Percentiles rank a stretch among this genome's conserved stretches.
Evolutionary conservation across 2,329 filamentous ascomycete species (phyloP).

Genomic region (Fusarium penzigii): DNA sequence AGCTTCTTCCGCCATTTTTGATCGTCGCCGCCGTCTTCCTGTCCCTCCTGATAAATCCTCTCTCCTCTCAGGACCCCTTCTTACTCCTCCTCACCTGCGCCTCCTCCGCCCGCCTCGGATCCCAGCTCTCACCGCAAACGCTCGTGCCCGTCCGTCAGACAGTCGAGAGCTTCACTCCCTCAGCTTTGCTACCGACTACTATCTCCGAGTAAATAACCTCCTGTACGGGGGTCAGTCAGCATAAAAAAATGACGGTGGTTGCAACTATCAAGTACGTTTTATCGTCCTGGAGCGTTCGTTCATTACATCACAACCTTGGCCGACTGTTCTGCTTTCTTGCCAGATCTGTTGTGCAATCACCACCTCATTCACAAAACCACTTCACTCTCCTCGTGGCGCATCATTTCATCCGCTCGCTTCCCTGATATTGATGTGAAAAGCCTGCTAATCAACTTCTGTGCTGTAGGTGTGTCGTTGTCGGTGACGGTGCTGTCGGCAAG

Average conservation of each 20-base stretch:
- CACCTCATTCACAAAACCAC: too few species aligned
- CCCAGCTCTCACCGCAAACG: slow-evolving; percentile 18
- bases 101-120: slow-evolving; percentile 17
- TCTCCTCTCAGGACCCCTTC: slow-evolving; percentile 5
- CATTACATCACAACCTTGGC: too few species aligned
- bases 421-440: background rate
- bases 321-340: too few species aligned
- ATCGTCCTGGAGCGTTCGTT: too few species aligned
- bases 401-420: background rate
- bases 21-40: slow-evolving; percentile 6
- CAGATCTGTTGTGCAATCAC: too few species aligned
- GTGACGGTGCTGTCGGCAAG: slow-evolving; percentile 99
- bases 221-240: slow-evolving; percentile 40
- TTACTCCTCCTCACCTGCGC: slow-evolving; percentile 15
- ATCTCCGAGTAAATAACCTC: slow-evolving; percentile 33
- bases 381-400: slow-evolving; percentile 12
- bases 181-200: slow-evolving; percentile 26
- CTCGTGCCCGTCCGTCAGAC: slow-evolving; percentile 25
- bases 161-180: slow-evolving; percentile 24
- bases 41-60: slow-evolving; percentile 5
- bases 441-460: slow-evolving; percentile 18
- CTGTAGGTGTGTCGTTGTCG: slow-evolving; percentile 92
- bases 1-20: slow-evolving; percentile 16
- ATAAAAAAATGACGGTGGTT: slow-evolving; percentile 58
- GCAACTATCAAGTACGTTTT: slow-evolving; percentile 63